Conservation (phyloP, 768 basidiomycete genomes). For the Phylloporus scabripes region DNA sequence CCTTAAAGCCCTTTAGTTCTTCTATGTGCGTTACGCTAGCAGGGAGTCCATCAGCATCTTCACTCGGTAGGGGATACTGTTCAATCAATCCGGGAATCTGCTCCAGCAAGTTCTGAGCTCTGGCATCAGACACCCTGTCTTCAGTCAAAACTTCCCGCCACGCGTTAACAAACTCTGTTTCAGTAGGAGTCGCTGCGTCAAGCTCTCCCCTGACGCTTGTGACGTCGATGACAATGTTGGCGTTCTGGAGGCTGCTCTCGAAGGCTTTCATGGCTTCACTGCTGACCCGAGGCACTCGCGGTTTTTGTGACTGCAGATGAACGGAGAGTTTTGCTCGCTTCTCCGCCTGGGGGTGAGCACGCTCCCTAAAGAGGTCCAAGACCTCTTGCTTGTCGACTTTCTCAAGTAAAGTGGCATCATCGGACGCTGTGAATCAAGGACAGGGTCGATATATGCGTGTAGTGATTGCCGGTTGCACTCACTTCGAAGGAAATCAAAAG, state of each 20-base stretch:
- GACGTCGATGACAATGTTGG: slow-evolving; percentile 46
- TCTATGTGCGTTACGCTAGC: slow-evolving; percentile 56
- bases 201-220: slow-evolving; percentile 48
- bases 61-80: slow-evolving; percentile 50
- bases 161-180: slow-evolving; percentile 57
- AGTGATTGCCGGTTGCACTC: slow-evolving; percentile 28
- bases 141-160: slow-evolving; percentile 46
- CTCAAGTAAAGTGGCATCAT: slow-evolving; percentile 64
- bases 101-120: slow-evolving; percentile 42
- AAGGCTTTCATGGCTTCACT: slow-evolving; percentile 59
- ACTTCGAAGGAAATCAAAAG: slow-evolving; percentile 85
- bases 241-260: slow-evolving; percentile 43
- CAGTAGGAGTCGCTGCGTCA: slow-evolving; percentile 50
- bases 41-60: slow-evolving; percentile 41
- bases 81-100: slow-evolving; percentile 54
- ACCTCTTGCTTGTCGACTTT: slow-evolving; percentile 72
- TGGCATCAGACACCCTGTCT: slow-evolving; percentile 37
- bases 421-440: slow-evolving; percentile 44
- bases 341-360: slow-evolving; percentile 63
- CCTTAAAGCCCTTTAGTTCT: slow-evolving; percentile 63
- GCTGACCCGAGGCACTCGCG: slow-evolving; percentile 56
- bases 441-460: background rate
- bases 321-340: slow-evolving; percentile 79
- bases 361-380: slow-evolving; percentile 58
- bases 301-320: slow-evolving; percentile 71